Base-by-base conservation (phyloP, 1,284 basidiomycete genomes). In the Cutaneotrichosporon sp. region DNA sequence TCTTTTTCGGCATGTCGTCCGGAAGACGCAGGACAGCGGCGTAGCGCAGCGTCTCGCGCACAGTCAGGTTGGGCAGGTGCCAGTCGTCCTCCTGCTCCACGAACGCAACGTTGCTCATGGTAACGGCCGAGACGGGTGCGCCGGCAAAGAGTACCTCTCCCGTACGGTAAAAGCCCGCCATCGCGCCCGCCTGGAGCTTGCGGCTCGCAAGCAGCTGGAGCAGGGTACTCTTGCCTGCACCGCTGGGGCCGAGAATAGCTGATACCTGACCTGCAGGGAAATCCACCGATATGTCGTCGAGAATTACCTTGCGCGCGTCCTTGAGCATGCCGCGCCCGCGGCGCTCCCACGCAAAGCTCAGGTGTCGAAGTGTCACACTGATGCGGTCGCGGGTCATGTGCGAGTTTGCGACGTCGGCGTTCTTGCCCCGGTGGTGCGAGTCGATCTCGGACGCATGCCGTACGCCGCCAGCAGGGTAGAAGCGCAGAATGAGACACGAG, bases 21-120 rank as follows among this genome's bases (percentile, higher is more conserved):
- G 74, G 76, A 14, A 82, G 62, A n/a, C 79, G 68, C 18, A 82
- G 68, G 51, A 72, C 75, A 1, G 80, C 79, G 1, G 80, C 80
- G 57, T 78, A 81, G 0, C 76, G 72, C 3, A 82, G 63, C 17
- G 67, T 71, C 57, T 69, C 68, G 17, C 71, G 51, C 0, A 80
- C 78, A 7, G 79, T 80, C 2, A 78, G 64, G 4, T 73, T 75
- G 0, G 77, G 77, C 3, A 80, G 64, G 60, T 77, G 77, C 65
- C 76, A 77, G 46, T 77, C 75, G 51, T 81, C 79, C 45, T 80
- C 79, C 66, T 81, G 80, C 53, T 80, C 77, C 8, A 80, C 78
- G 53, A 79, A 80, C 0, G 78, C 78, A 18, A 79, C 70, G 23
- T 77, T 71, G 22, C 67, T 72, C 55, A 65, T 69, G 15, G 67